Evolutionary conservation across 208 protist species (phyloP).

Genomic region (Phytomonas sp.): DNA sequence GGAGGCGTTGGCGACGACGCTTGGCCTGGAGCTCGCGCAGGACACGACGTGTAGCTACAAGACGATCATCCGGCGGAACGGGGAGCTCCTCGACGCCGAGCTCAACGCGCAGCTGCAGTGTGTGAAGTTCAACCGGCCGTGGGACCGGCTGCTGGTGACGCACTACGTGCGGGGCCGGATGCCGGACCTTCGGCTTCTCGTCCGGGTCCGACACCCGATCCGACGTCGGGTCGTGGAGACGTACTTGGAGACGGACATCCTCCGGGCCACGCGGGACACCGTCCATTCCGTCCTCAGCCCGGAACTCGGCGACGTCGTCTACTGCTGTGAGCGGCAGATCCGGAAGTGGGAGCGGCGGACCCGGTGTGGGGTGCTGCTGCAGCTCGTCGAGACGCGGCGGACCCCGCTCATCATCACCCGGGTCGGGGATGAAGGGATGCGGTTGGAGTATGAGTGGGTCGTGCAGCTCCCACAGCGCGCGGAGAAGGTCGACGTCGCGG

Average conservation of each 20-base stretch:
- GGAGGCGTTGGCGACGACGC: slow-evolving; percentile 39
- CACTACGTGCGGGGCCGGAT: slow-evolving; percentile 80
- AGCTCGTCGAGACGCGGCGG: slow-evolving; percentile 82
- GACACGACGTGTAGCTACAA: slow-evolving; percentile 74
- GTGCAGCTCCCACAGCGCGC: slow-evolving; percentile 68
- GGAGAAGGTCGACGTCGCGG: slow-evolving; percentile 53
- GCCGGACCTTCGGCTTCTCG: slow-evolving; percentile 81
- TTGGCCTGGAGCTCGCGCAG: slow-evolving; percentile 62
- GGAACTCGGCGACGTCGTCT: slow-evolving; percentile 82
- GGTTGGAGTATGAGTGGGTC: slow-evolving; percentile 87
- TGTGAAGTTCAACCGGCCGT: slow-evolving; percentile 60
- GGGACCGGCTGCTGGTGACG: slow-evolving; percentile 79
- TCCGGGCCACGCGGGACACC: slow-evolving; percentile 75
- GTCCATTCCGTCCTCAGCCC: slow-evolving; percentile 81
- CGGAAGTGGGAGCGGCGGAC: slow-evolving; percentile 69
- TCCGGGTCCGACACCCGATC: slow-evolving; percentile 76
- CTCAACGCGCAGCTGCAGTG: slow-evolving; percentile 80
- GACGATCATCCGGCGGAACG: slow-evolving; percentile 43
- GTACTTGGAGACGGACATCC: slow-evolving; percentile 74
- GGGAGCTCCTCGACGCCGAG: slow-evolving; percentile 66
- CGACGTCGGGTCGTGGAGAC: slow-evolving; percentile 78
- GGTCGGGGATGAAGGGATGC: slow-evolving; percentile 70
- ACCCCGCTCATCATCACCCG: slow-evolving; percentile 87
- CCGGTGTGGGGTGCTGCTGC: slow-evolving; percentile 38
- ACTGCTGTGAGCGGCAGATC: slow-evolving; percentile 80